These are phyloP conservation scores for Blastocladiella emersonii DNA, from an alignment of 371 early-diverging fungal genomes.

Conservation along the genomic window DNA sequence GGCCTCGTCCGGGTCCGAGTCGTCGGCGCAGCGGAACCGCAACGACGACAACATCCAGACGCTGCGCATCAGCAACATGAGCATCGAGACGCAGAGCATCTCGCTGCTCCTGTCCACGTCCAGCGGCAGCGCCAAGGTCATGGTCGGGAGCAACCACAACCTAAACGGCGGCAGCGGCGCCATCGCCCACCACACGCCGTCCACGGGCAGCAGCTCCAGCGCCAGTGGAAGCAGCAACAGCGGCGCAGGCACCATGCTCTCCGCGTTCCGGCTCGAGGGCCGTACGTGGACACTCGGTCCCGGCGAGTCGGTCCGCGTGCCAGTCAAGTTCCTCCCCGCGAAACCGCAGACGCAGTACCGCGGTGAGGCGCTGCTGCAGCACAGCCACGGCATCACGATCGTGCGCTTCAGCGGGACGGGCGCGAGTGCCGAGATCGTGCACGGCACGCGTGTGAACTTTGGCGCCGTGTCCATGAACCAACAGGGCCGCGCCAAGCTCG, in stretches of 20 bases:
- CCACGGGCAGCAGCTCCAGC: background rate
- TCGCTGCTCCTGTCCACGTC: conserved; percentile 13
- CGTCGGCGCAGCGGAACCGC: background rate
- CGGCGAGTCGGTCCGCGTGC: conserved; percentile 28
- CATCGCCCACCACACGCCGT: background rate
- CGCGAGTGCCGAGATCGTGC: conserved; percentile 30
- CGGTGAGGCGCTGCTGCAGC: conserved; percentile 31
- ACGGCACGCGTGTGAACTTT: conserved; percentile 27
- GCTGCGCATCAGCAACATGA: conserved; percentile 31
- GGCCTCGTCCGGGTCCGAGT: background rate
- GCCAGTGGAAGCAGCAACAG: no score
- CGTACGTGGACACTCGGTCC: conserved; percentile 28
- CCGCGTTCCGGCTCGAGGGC: conserved; percentile 26
- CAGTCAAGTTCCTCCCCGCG: conserved; percentile 36
- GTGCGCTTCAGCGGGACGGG: conserved; percentile 32
- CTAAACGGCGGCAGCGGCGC: no score
- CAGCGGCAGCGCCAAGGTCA: background rate
- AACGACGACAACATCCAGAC: background rate
- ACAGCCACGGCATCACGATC: conserved; percentile 24
- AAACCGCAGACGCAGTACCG: conserved; percentile 33
- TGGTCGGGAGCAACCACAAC: background rate
- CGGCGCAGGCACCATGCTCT: background rate
- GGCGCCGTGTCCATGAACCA: conserved; percentile 28
- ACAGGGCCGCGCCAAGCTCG: conserved; percentile 11
- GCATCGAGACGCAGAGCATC: conserved; percentile 30